Conservation (phyloP, 257 asterid genomes). For the Penstemon newberryi region DNA sequence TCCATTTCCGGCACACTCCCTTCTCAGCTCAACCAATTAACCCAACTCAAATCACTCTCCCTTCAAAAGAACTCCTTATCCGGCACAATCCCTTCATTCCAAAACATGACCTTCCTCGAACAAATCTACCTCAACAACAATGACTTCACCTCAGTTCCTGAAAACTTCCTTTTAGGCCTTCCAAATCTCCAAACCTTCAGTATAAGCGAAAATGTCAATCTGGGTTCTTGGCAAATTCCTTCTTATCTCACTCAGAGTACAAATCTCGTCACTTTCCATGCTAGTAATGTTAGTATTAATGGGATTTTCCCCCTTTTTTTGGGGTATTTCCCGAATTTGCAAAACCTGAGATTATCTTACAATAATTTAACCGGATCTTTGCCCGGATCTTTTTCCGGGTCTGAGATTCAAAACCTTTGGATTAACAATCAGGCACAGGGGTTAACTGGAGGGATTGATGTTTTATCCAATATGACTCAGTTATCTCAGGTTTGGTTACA, state of each 20-base stretch:
- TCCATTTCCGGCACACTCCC: slow-evolving; percentile 71
- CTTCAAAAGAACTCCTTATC: slow-evolving; percentile 62
- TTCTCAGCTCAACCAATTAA: slow-evolving; percentile 50
- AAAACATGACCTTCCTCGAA: slow-evolving; percentile 58
- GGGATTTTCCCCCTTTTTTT: slow-evolving; percentile 76
- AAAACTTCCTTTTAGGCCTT: slow-evolving; percentile 59
- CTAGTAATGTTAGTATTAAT: slow-evolving; percentile 54
- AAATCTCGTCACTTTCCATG: slow-evolving; percentile 48
- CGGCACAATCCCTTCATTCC: slow-evolving; percentile 73
- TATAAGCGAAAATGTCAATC: slow-evolving; percentile 44
- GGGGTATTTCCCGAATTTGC: slow-evolving; percentile 55
- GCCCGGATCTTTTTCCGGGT: slow-evolving; percentile 63
- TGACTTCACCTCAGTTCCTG: slow-evolving; percentile 48
- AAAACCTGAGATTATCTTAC: slow-evolving; percentile 64
- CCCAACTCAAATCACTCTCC: slow-evolving; percentile 54
- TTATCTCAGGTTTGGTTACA: slow-evolving; percentile 80
- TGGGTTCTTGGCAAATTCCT: slow-evolving; percentile 72
- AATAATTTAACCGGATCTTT: slow-evolving; percentile 68
- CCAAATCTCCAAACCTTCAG: slow-evolving; percentile 47
- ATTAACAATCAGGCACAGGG: slow-evolving; percentile 55
- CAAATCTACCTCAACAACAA: slow-evolving; percentile 55
- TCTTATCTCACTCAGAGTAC: slow-evolving; percentile 46
- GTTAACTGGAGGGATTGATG: slow-evolving; percentile 64
- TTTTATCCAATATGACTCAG: slow-evolving; percentile 64
- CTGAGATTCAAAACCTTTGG: slow-evolving; percentile 75